Evolutionary conservation across 306 rosid genomes (phyloP), one percentile per base, ranked within the genome.

Genomic region (Glycine tomentella): DNA sequence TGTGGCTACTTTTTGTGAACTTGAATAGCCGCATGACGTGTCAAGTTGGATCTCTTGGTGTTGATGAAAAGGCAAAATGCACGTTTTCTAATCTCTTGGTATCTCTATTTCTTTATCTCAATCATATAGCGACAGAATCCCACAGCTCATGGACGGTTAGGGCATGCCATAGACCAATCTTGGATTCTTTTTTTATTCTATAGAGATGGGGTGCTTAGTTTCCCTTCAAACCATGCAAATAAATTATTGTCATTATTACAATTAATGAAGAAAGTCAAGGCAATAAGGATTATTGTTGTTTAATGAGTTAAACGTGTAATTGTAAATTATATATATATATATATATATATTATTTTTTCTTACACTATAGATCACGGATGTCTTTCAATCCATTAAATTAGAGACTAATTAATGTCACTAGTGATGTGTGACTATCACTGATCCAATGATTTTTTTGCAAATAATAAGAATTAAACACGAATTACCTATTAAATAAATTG

Each of bases 11-110:
- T 80, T 62, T 85, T 70, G 81, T 80, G 79, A 78, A 14, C 72
- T 78, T 81, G 88, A 87, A 81, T 75, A 75, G 92, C 67, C 87
- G 13, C 69, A 76, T 80, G 51, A 67, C 77, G 86, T 78, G 89
- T 84, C 77, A 80, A 72, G 36, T 34, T 78, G 75, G 59, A 72
- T 58, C 89, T 80, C 89, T 84, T 89, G 84, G 77, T 12, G 68
- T 11, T 48, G 74, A 55, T 80, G 82, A 88, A 86, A 86, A 85
- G 91, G 55, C 89, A 82, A 83, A 81, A 55, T 51, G 55, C 80
- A 76, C 48, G 53, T 74, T 63, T 63, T 55, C 64, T 79, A 68
- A 10, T 36, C 40, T 77, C 7, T 64, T 52, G 6, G 20, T 64
- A 49, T 50, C 64, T 77, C 4, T 55, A 55, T 68, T 53, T 25